These are phyloP conservation scores for Besnoitia besnoiti DNA, from an alignment of 169 alveolate species.

Conservation along the genomic window DNA sequence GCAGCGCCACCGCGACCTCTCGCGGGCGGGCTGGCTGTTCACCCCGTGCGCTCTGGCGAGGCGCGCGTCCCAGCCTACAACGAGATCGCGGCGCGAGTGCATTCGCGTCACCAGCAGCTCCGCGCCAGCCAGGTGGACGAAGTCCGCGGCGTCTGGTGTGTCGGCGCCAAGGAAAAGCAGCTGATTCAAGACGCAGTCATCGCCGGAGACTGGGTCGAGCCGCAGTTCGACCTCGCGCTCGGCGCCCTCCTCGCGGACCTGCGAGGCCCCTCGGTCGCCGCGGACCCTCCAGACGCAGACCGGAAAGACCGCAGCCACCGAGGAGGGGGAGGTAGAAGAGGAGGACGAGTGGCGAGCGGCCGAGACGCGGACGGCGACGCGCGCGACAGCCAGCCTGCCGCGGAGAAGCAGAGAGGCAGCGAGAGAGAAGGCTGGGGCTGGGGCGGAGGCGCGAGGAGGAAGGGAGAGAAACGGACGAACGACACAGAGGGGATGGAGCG, in stretches of 20 bases:
- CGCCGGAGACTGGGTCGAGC: slow-evolving; percentile 22
- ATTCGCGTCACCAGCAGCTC: slow-evolving; percentile 30
- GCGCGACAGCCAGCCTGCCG: no score
- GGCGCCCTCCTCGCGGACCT: background rate
- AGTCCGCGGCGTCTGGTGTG: slow-evolving; percentile 38
- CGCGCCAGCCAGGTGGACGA: background rate
- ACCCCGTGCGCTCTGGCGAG: background rate
- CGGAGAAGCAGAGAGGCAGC: background rate
- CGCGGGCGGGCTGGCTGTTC: background rate
- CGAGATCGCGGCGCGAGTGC: background rate
- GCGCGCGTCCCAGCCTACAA: background rate
- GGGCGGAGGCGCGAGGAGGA: background rate
- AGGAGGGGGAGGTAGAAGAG: background rate
- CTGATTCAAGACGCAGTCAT: background rate
- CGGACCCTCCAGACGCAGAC: background rate
- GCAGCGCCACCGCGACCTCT: background rate
- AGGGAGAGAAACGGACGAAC: background rate
- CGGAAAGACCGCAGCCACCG: background rate
- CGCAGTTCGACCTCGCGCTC: background rate
- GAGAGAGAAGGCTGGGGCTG: slow-evolving; percentile 11
- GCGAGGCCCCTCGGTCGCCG: background rate
- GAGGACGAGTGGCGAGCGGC: no score
- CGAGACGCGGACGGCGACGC: no score
- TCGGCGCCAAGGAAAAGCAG: background rate
- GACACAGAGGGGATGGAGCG: slow-evolving; percentile 15